phyloP scores from a whole-genome alignment of 2,329 filamentous ascomycete species.

The Apiospora pterosperma region DNA sequence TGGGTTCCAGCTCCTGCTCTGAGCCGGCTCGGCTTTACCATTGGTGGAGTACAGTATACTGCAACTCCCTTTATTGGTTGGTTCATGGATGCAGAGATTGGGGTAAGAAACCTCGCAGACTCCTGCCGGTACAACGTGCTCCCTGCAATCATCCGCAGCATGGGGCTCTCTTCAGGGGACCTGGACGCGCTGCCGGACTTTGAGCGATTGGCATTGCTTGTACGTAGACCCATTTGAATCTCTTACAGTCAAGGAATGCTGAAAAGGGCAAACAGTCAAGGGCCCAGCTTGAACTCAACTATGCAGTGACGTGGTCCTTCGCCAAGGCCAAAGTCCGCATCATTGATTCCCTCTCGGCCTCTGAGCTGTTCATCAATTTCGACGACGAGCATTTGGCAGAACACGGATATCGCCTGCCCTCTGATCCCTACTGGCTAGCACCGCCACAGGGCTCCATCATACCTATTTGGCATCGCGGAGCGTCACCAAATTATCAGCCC shows the following conservation, averaged over 20 bases:
- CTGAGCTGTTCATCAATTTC: constrained; percentile 19
- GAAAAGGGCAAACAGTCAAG: constrained; percentile 8
- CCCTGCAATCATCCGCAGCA: constrained; percentile 15
- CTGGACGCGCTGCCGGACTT: constrained; percentile 21
- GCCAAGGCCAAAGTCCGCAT: constrained; percentile 18
- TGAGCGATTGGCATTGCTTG: constrained; percentile 12
- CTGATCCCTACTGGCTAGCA: constrained; percentile 23
- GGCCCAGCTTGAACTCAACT: constrained; percentile 25
- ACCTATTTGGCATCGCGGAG: constrained; percentile 24
- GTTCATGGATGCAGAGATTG: constrained; percentile 29
- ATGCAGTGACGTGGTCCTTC: constrained; percentile 22
- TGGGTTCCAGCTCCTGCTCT: constrained; percentile 24
- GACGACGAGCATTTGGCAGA: constrained; percentile 20
- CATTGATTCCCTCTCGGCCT: constrained; percentile 22
- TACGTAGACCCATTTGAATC: neutral
- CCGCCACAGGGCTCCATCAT: constrained; percentile 24
- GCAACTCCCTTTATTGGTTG: constrained; percentile 23
- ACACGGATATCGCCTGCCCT: constrained; percentile 20
- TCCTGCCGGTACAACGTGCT: constrained; percentile 22
- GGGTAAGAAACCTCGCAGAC: constrained; percentile 24
- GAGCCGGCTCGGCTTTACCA: constrained; percentile 23
- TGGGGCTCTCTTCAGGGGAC: constrained; percentile 12
- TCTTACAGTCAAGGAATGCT: neutral
- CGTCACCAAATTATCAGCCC: constrained; percentile 25
- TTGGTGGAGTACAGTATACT: constrained; percentile 17